Evolutionary conservation across 805 yeast species (phyloP).

Genomic region (Kodamaea hsintzibuensis): DNA sequence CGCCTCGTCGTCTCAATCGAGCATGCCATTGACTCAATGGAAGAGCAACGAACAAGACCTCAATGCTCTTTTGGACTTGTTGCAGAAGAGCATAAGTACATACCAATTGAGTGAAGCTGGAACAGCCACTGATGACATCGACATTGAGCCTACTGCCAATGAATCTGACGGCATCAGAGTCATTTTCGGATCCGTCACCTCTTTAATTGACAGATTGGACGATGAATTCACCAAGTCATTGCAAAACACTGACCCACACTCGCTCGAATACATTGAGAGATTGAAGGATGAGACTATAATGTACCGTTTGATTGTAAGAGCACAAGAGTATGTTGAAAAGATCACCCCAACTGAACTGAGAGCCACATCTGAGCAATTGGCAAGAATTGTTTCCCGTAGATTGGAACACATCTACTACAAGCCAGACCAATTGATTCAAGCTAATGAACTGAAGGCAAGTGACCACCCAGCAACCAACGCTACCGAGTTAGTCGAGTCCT

Average conservation of each 20-base stretch:
- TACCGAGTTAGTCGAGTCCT: conserved; percentile 55
- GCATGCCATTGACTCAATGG: conserved; percentile 84
- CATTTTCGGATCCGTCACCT: conserved; percentile 80
- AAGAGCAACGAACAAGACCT: conserved; percentile 64
- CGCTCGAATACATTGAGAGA: conserved; percentile 89
- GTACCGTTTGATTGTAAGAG: conserved; percentile 75
- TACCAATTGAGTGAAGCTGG: conserved; percentile 82
- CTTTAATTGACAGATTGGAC: conserved; percentile 89
- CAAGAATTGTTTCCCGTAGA: conserved; percentile 79
- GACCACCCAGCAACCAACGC: conserved; percentile 24
- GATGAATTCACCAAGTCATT: conserved; percentile 90
- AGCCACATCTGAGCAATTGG: conserved; percentile 54
- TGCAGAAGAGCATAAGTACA: conserved; percentile 57
- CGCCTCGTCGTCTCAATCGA: conserved; percentile 61
- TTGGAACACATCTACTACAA: conserved; percentile 93
- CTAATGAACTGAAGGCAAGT: conserved; percentile 53
- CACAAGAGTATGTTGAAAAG: conserved; percentile 81
- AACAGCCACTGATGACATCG: conserved; percentile 66
- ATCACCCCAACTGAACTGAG: conserved; percentile 46
- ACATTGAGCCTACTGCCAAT: conserved; percentile 61
- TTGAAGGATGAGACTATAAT: conserved; percentile 81
- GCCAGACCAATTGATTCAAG: conserved; percentile 69
- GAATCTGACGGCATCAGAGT: conserved; percentile 59
- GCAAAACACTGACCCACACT: conserved; percentile 90
- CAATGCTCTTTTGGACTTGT: conserved; percentile 57